Evolutionary conservation across 257 asterid species (phyloP).

Genomic region (Solanum chilense): DNA sequence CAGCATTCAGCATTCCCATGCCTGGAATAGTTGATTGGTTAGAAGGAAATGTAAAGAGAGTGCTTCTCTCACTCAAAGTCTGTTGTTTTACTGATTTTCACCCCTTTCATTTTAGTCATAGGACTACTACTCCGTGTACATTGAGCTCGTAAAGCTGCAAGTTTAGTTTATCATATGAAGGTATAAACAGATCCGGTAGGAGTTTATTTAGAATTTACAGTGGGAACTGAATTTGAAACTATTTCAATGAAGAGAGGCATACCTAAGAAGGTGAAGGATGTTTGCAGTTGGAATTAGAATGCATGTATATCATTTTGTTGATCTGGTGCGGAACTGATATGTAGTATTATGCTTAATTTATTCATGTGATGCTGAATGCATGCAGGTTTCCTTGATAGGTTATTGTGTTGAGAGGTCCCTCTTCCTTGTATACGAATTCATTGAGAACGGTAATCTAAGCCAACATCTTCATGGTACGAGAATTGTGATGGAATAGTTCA

Average conservation of each 20-base stretch:
- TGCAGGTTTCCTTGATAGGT: slow-evolving; percentile 91
- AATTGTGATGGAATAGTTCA: not conserved
- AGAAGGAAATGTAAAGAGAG: not conserved
- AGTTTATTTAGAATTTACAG: not conserved
- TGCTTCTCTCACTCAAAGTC: not conserved
- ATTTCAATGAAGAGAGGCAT: not conserved
- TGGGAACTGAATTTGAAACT: not conserved
- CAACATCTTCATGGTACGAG: slow-evolving; percentile 78
- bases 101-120: not conserved
- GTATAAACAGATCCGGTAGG: not conserved
- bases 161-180: not conserved
- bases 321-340: not conserved
- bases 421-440: slow-evolving; percentile 81
- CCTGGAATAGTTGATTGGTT: not conserved
- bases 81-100: not conserved
- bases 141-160: not conserved
- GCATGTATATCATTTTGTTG: not conserved
- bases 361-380: not conserved
- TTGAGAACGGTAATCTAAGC: slow-evolving; percentile 84
- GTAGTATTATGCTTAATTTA: not conserved
- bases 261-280: not conserved
- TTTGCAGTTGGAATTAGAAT: not conserved
- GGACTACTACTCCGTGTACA: not conserved
- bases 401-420: slow-evolving; percentile 85
- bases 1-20: not conserved